These are phyloP conservation scores for Leccinum imitatum DNA, from an alignment of 768 basidiomycete genomes.

Conservation along the genomic window DNA sequence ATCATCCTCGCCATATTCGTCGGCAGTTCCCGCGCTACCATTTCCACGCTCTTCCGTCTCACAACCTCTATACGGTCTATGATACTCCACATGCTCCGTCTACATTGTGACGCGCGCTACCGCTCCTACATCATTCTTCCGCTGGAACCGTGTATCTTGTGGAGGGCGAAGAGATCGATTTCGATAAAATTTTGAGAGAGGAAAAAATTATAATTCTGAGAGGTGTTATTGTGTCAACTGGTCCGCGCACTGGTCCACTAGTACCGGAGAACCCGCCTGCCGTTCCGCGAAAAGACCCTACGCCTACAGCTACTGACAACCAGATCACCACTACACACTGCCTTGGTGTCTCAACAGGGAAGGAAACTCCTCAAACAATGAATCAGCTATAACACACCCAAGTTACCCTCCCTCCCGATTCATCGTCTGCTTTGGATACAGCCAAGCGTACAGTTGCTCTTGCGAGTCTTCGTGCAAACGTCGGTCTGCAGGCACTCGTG, in stretches of 20 bases:
- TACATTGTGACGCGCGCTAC: conserved; percentile 44
- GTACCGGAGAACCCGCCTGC: conserved; percentile 93
- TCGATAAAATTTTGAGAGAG: conserved; percentile 84
- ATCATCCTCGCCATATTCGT: too few relatives aligned
- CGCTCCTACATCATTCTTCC: conserved; percentile 42
- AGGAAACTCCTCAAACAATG: conserved; percentile 52
- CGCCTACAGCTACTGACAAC: conserved; percentile 24
- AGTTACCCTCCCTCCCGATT: conserved; percentile 76
- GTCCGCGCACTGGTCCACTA: conserved; percentile 95
- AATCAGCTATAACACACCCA: conserved; percentile 92
- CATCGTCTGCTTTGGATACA: conserved; percentile 42
- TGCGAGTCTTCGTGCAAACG: conserved; percentile 67
- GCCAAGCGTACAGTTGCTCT: conserved; percentile 85
- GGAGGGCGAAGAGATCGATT: conserved; percentile 97
- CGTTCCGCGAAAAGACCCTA: conserved; percentile 55
- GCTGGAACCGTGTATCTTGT: conserved; percentile 86
- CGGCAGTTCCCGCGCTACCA: too few relatives aligned
- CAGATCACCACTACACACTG: conserved; percentile 30
- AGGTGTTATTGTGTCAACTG: conserved; percentile 58
- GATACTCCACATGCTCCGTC: conserved; percentile 32
- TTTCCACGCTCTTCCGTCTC: too few relatives aligned
- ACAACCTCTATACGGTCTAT: conserved; percentile 76
- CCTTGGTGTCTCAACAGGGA: conserved; percentile 22
- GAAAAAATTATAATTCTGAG: conserved; percentile 79
- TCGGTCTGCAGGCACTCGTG: too few relatives aligned